These are phyloP conservation scores for Termitomyces heimii DNA, from an alignment of 768 basidiomycete genomes.

Conservation along the genomic window DNA sequence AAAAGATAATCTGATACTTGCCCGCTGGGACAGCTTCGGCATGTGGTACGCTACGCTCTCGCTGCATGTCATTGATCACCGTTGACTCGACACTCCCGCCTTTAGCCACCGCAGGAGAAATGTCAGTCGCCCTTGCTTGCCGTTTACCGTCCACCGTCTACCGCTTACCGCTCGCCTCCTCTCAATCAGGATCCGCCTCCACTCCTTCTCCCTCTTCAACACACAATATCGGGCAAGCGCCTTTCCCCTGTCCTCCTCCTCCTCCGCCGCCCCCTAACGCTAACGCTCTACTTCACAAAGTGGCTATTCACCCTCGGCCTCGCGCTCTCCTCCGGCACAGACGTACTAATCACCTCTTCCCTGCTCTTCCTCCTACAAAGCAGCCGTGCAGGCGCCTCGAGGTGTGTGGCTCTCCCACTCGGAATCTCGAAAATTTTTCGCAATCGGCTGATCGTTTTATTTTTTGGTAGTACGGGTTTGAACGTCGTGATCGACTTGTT, in stretches of 20 bases:
- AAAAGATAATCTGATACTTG: too few relatives aligned
- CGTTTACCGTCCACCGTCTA: too few relatives aligned
- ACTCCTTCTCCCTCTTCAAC: conserved; percentile 14
- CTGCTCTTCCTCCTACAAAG: conserved; percentile 28
- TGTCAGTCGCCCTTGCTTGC: too few relatives aligned
- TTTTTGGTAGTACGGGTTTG: not conserved
- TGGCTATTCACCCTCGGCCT: conserved; percentile 41
- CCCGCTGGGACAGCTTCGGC: conserved; percentile 11
- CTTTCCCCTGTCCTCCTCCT: not conserved
- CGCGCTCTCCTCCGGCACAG: conserved; percentile 33
- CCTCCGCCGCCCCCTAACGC: not conserved
- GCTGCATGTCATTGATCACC: too few relatives aligned
- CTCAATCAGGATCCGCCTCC: conserved; percentile 15
- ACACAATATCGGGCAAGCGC: conserved; percentile 9
- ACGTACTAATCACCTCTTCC: conserved; percentile 30
- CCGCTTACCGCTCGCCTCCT: not conserved
- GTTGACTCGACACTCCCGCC: too few relatives aligned
- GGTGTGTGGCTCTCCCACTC: conserved; percentile 15
- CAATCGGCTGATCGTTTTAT: too few relatives aligned
- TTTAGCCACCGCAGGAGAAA: conserved; percentile 19
- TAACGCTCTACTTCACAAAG: conserved; percentile 14
- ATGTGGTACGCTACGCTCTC: conserved; percentile 16
- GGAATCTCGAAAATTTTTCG: not conserved
- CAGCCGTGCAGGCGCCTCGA: conserved; percentile 23
- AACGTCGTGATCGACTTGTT: conserved; percentile 8